Base-by-base conservation (phyloP, 495 filamentous ascomycete genomes). In the Penicillium angulare region DNA sequence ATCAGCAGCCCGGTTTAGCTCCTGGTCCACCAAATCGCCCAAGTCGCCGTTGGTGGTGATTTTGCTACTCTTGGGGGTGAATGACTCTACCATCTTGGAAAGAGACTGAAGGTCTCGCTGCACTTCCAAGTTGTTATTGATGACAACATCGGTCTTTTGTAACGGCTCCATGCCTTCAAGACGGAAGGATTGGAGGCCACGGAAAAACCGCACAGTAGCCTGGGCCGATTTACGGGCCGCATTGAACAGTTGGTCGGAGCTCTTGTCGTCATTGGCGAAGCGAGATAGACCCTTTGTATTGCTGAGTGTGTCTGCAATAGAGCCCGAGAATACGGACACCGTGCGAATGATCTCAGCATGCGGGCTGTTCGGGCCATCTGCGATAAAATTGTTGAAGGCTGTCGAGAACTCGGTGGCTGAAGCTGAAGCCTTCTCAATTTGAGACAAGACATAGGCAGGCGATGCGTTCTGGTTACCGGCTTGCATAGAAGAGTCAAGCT, bases 391-490 rank as follows among this genome's bases (percentile, higher is more conserved):
- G 75, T 96, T 97, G 79, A 97, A 97, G 0, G 93, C 84, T 3
- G 92, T 97, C 0, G 92, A 92, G 65, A 98, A 98, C 60, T 97
- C 93, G 45, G 89, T 97, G 3, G 92, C 90, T 48, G 84, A 95
- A 12, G 89, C 81, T n/a, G 89, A 89, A 0, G 93, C 93, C 72
- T 97, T 98, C 66, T 98, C 93, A 42, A 96, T 89, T 67, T 97
- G 93, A 2, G 92, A 97, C 16, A 97, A 77, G 17, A 98, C 90
- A 63, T 95, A 97, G 2, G 91, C 82, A n/a, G 93, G 89, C 21
- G 92, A 95, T 2, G 93, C 93, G 59, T 92, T 97, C 74, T 97
- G 92, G 72, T 98, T 98, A 60, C 93, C 93, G 35, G 93, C 93
- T 67, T 97, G 92, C 90, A 96, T 97, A 44, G 87, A 84, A 4